phyloP scores from a whole-genome alignment of 2,329 filamentous ascomycete genomes.

The Elsinoe fawcettii region DNA sequence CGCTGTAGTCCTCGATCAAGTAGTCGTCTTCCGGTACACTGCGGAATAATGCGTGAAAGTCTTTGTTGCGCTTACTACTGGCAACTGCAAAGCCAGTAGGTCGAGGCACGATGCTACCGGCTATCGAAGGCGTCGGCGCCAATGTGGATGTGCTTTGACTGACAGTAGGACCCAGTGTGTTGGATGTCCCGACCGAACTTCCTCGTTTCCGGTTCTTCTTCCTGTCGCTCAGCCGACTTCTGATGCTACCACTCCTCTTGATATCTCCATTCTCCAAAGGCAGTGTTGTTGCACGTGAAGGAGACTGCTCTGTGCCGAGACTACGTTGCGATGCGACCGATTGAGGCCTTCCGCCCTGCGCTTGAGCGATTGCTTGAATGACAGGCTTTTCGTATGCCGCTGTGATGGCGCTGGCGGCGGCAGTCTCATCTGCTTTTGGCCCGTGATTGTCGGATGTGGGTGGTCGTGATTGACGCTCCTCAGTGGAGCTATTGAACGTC shows the following conservation, averaged over 20 bases:
- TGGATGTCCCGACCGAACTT: slow-evolving; percentile 60
- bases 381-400: slow-evolving; percentile 48
- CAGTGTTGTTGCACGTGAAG: slow-evolving; percentile 59
- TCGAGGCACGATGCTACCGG: slow-evolving; percentile 57
- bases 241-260: slow-evolving; percentile 46
- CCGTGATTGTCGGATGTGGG: slow-evolving; percentile 40
- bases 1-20: slow-evolving; percentile 96
- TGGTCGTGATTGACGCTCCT: slow-evolving; percentile 1
- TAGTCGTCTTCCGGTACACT: slow-evolving; percentile 98
- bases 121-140: slow-evolving; percentile 32
- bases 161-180: slow-evolving; percentile 64
- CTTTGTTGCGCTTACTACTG: slow-evolving; percentile 89
- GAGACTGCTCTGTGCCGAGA: slow-evolving; percentile 52
- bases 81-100: slow-evolving; percentile 93
- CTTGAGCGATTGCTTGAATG: slow-evolving; percentile 25
- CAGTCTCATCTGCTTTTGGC: slow-evolving; percentile 51
- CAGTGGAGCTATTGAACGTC: slow-evolving; percentile 31
- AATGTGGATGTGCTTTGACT: slow-evolving; percentile 62
- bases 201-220: slow-evolving; percentile 64
- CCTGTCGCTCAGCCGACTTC: slow-evolving; percentile 44
- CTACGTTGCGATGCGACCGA: slow-evolving; percentile 34
- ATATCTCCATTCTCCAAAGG: slow-evolving; percentile 49
- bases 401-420: slow-evolving; percentile 53
- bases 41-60: slow-evolving; percentile 89
- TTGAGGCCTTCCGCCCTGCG: slow-evolving; percentile 30